Evolutionary conservation across 305 asterid genomes (phyloP).

Genomic region (Salvia sclarea): DNA sequence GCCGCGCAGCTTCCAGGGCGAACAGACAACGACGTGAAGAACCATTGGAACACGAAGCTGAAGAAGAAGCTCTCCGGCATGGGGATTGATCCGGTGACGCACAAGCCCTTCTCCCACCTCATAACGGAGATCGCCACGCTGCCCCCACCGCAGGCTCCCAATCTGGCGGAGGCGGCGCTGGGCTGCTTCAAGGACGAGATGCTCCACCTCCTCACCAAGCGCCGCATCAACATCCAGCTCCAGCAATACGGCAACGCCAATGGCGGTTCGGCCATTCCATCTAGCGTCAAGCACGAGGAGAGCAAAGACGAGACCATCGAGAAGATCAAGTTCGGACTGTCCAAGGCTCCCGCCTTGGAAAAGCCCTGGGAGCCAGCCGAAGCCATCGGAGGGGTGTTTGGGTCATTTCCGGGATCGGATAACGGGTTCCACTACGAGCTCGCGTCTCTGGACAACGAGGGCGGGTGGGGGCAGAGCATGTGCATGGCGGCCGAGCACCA

Average conservation of each 20-base stretch:
- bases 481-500: constrained; percentile 58
- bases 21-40: constrained; percentile 93
- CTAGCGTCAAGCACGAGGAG: constrained; percentile 50
- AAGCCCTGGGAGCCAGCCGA: constrained; percentile 57
- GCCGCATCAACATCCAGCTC: constrained; percentile 72
- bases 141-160: constrained; percentile 91
- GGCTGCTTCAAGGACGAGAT: constrained; percentile 99
- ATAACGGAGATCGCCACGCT: constrained; percentile 92
- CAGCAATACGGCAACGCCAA: constrained; percentile 58
- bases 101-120: constrained; percentile 93
- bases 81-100: constrained; percentile 83
- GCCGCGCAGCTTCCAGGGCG: constrained; percentile 98
- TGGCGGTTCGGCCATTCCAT: constrained; percentile 18
- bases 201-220: constrained; percentile 94
- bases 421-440: constrained; percentile 61
- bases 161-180: constrained; percentile 89
- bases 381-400: constrained; percentile 39
- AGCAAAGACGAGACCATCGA: constrained; percentile 55
- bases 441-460: constrained; percentile 52
- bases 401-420: constrained; percentile 45
- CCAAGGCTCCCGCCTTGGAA: constrained; percentile 54
- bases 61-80: constrained; percentile 61
- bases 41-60: constrained; percentile 97
- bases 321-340: constrained; percentile 63
- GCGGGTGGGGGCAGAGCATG: constrained; percentile 70